phyloP scores from a whole-genome alignment of 1,284 basidiomycete genomes.

The Kwoniella shivajii region DNA sequence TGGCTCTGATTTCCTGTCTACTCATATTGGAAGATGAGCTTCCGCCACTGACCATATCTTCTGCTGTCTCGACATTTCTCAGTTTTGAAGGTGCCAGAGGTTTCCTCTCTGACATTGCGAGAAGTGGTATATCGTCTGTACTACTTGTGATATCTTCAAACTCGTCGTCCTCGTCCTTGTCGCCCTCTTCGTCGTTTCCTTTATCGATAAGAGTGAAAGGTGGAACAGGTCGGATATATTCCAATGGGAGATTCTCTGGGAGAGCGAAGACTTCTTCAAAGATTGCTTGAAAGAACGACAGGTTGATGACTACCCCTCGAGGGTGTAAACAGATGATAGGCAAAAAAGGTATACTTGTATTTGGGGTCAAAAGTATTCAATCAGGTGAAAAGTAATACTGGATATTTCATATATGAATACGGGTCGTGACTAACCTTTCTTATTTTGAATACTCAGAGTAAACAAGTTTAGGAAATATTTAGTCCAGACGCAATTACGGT shows the following conservation, averaged over 20 bases:
- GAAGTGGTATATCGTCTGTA: constrained; percentile 3
- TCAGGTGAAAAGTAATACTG: too few relatives aligned
- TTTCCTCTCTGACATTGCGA: not conserved
- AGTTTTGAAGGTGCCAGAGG: constrained; percentile 2
- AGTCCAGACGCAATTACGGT: too few relatives aligned
- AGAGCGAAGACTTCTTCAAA: constrained; percentile 8
- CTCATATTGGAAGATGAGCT: too few relatives aligned
- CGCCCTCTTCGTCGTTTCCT: not conserved
- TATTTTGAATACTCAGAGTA: too few relatives aligned
- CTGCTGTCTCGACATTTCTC: too few relatives aligned
- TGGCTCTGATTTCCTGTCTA: constrained; percentile 5
- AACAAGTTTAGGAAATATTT: too few relatives aligned
- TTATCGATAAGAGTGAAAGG: not conserved
- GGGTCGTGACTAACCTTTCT: too few relatives aligned
- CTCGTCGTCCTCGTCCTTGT: not conserved
- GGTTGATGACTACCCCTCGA: not conserved
- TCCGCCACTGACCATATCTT: too few relatives aligned
- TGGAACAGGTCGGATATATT: constrained; percentile 1
- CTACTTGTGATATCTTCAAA: not conserved
- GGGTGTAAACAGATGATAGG: too few relatives aligned
- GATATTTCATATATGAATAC: too few relatives aligned
- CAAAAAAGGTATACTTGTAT: too few relatives aligned
- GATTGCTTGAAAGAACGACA: constrained; percentile 6
- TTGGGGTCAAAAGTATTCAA: too few relatives aligned
- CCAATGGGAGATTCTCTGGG: constrained; percentile 7